Conservation (phyloP, 2,329 filamentous ascomycete species). For the Paraconiothyrium brasiliense region DNA sequence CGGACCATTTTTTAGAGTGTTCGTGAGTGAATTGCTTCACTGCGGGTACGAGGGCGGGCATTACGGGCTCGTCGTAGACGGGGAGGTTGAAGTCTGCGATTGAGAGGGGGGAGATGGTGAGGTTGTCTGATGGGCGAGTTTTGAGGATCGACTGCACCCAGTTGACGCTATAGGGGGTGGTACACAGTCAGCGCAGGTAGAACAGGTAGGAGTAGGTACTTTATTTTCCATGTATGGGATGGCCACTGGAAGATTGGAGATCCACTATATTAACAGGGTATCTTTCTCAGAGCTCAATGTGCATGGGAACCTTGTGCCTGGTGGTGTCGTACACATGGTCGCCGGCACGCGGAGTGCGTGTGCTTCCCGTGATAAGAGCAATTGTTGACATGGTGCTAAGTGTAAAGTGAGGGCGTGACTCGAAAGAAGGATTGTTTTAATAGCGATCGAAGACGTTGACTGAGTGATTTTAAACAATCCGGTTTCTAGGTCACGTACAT, state of each 20-base stretch:
- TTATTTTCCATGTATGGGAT: too few relatives aligned
- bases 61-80: conserved; percentile 55
- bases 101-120: conserved; percentile 15
- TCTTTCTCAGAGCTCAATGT: too few relatives aligned
- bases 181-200: too few relatives aligned
- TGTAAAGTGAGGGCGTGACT: background rate
- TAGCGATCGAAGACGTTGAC: too few relatives aligned
- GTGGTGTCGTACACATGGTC: conserved; percentile 1
- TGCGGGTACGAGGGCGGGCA: conserved; percentile 52
- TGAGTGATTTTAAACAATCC: too few relatives aligned
- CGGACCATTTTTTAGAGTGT: conserved; percentile 59
- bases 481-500: too few relatives aligned
- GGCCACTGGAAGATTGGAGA: too few relatives aligned
- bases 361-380: conserved; percentile 22
- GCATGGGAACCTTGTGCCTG: too few relatives aligned
- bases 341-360: conserved; percentile 18
- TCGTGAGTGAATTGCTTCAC: conserved; percentile 50
- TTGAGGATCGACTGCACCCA: conserved; percentile 19
- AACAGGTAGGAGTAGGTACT: too few relatives aligned
- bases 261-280: too few relatives aligned
- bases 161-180: background rate
- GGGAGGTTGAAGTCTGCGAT: conserved; percentile 55
- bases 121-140: conserved; percentile 18
- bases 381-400: conserved; percentile 29
- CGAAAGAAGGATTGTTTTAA: too few relatives aligned